Evolutionary conservation across 257 asterid genomes (phyloP), one percentile per base, ranked within the genome.

Genomic region (Apocynum venetum): DNA sequence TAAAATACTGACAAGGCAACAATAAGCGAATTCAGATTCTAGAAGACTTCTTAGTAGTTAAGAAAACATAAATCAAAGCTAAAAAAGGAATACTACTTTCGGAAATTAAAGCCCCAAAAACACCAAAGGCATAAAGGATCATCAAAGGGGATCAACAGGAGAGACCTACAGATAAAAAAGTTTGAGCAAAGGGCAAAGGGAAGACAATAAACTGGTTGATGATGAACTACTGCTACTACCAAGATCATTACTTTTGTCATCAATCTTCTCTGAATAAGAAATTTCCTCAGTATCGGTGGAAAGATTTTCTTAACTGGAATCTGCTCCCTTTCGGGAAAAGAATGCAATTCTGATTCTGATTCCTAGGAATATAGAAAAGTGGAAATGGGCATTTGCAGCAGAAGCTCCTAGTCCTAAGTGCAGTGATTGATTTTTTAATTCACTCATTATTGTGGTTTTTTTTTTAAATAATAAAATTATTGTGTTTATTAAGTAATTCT

Each of bases 171-270:
- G 94, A 88, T 25, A 25, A 82, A 90, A 90, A 84, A 90, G 82
- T 78, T 89, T 90, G 72, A 92, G 96, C 89, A 92, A 80, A n/a
- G 97, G 97, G 86, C 96, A 92, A 53, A 92, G 93, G 55, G 89
- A 47, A 43, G 97, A 88, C 80, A 92, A 78, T 31, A 90, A 82
- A 78, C 93, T 90, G 83, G 92, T 83, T 43, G 97, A 85, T 43
- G 97, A 85, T 75, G 87, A 53, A 83, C 83, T 74, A 83, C 79
- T 63, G 61, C 80, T 82, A 79, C 46, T 48, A 47, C 76, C 78
- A 43, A 35, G 76, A 60, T 46, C 36, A 69, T 44, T 72, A 59
- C 44, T 52, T 9, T 75, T 64, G 31, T 19, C 72, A 25, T 72
- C 82, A 60, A 68, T 46, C 17, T 56, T 59, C 60, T 71, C 10